Evolutionary conservation across 108 stramenopile genomes (phyloP), one percentile per base, ranked within the genome.

Genomic region (Aurantiochytrium sp.): DNA sequence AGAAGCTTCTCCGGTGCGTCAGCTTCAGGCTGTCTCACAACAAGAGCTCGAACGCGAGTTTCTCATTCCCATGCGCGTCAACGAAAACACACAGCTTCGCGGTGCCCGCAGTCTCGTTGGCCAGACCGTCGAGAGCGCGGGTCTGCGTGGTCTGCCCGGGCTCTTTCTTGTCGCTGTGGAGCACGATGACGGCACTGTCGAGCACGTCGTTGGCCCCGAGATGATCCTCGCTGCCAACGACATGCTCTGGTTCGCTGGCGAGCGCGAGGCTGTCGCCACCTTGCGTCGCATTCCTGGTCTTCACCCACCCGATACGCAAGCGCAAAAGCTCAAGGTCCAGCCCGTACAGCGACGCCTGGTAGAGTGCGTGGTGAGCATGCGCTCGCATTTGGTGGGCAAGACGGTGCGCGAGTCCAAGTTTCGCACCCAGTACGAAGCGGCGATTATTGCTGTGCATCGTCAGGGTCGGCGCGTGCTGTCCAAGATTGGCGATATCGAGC

Each of bases 211-310:
- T 12, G 76, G 76, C 4, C 76, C 76, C 25, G 76, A 83, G 25
- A 23, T 53, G 49, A 4, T 53, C 0, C 76, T 83, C 76, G 45
- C n/a, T 12, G 76, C 76, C 28, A 83, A 83, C 76, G 76, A 83
- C 28, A 12, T 83, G 51, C 51, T 83, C 49, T 83, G 76, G 76
- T 83, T 83, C 28, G 76, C 51, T 12, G 76, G 76, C 28, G 76
- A 83, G 28, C 76, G 76, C 51, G 76, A 83, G 45, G 45, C 76
- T 35, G 76, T 83, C 10, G 45, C 49, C 18, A 83, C 76, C 16
- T 35, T 83, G 76, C 76, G 76, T 6, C 76, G 76, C 51, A 83
- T 83, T 83, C 76, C 76, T 12, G 76, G 76, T 47, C 76, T 83
- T 6, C n/a, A 53, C 49, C n/a, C 49, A 12, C 76, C 76, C n/a